Percentiles rank a stretch among this genome's conserved stretches.
Evolutionary conservation across 768 basidiomycete species (phyloP).

Genomic region (Lepiota brunneoincarnata): DNA sequence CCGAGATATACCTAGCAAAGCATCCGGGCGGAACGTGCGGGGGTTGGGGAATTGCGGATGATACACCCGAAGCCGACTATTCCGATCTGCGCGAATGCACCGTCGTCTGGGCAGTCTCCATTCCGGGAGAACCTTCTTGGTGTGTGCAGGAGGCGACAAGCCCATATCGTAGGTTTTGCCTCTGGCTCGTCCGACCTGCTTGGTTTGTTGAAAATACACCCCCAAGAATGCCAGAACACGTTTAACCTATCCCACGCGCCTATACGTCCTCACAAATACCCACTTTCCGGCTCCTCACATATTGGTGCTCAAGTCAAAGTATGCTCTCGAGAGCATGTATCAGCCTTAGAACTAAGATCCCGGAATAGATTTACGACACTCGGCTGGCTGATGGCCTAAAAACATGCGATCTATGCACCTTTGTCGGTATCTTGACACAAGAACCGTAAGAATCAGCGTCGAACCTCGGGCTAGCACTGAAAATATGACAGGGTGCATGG

Average conservation of each 20-base stretch:
- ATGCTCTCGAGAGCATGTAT: conserved; percentile 4
- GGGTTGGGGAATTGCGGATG: conserved; percentile 68
- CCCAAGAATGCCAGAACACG: background rate
- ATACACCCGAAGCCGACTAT: conserved; percentile 37
- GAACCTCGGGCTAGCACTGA: conserved; percentile 11
- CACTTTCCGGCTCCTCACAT: conserved; percentile 49
- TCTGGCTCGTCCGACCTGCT: background rate
- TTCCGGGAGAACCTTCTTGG: conserved; percentile 72
- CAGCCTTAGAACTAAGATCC: background rate
- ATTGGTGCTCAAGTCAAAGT: conserved; percentile 78
- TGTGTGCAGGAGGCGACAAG: conserved; percentile 26
- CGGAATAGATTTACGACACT: conserved; percentile 55
- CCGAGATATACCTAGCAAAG: conserved; percentile 67
- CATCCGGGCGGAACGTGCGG: conserved; percentile 44
- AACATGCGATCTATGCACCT: conserved; percentile 60
- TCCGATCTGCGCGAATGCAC: conserved; percentile 57
- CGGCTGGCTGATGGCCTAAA: conserved; percentile 43
- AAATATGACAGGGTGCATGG: conserved; percentile 30
- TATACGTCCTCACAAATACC: conserved; percentile 59
- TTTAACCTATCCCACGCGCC: conserved; percentile 17
- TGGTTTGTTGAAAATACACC: background rate
- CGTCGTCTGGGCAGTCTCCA: conserved; percentile 69
- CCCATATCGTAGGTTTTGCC: conserved; percentile 7
- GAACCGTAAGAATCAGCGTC: conserved; percentile 53
- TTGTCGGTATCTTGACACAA: conserved; percentile 69